phyloP scores from a whole-genome alignment of 257 asterid species.

The Oldenlandia corymbosa region DNA sequence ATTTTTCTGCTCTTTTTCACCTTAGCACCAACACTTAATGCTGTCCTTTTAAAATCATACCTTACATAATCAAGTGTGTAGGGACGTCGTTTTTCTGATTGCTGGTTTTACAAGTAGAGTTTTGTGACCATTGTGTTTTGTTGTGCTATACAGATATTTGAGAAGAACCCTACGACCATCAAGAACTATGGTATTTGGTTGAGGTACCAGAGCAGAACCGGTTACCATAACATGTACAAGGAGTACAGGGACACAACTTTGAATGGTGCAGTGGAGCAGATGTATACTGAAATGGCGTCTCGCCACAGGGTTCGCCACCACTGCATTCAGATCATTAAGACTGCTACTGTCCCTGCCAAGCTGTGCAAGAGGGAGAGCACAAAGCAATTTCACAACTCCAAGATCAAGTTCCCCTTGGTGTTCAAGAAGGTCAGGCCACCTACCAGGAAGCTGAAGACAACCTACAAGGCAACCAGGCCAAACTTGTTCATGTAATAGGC shows the following conservation, averaged over 20 bases:
- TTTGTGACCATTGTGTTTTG: not conserved
- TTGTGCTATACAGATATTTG: slow-evolving; percentile 44
- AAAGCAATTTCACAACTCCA: slow-evolving; percentile 74
- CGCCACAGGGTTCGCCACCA: slow-evolving; percentile 83
- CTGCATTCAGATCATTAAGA: slow-evolving; percentile 86
- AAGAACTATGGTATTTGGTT: slow-evolving; percentile 88
- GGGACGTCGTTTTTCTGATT: no score
- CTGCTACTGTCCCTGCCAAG: slow-evolving; percentile 81
- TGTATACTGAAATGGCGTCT: slow-evolving; percentile 96
- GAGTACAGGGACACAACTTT: slow-evolving; percentile 87
- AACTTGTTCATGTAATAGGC: slow-evolving; percentile 50
- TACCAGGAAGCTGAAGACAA: slow-evolving; percentile 65
- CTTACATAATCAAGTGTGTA: no score
- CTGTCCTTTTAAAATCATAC: no score
- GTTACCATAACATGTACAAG: slow-evolving; percentile 89
- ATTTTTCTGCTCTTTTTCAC: no score
- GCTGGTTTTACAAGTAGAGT: not conserved
- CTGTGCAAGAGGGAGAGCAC: slow-evolving; percentile 91
- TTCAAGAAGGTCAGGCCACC: slow-evolving; percentile 78
- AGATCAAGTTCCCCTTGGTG: slow-evolving; percentile 76
- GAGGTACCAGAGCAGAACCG: slow-evolving; percentile 85
- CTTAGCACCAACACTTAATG: no score
- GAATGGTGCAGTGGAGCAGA: slow-evolving; percentile 87
- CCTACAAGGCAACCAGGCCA: slow-evolving; percentile 68
- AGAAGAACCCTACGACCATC: slow-evolving; percentile 81